Base-by-base conservation (phyloP, 192 early-diverging fungal species). In the Backusella macrospora region DNA sequence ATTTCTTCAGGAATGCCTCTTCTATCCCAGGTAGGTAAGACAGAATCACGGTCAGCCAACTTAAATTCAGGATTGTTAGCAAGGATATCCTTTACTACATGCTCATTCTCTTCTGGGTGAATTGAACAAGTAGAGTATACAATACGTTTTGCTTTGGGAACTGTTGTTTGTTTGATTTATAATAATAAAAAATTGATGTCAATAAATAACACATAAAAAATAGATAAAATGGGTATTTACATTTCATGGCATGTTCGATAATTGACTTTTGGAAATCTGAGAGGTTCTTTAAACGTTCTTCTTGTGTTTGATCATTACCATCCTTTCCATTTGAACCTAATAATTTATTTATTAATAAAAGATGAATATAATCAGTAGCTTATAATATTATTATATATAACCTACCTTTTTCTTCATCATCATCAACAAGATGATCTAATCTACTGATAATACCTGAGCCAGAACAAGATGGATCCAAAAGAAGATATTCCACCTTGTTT, bases 41-140 rank as follows among this genome's bases (percentile, higher is more conserved):
- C 88, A 15, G 87, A 73, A 13, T 83, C 64, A 7, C 83, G 84
- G 1, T 91, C 65, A 18, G 85, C 80, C 71, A 91, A 49, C 55
- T 66, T 67, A 81, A 94, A 92, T 49, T 87, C 84, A 52, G 67
- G 80, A 65, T 91, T 83, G 4, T 72, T 70, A 13, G 49, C 73
- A 12, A 98, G 80, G 1, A 93, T 85, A 5, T 84, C 79, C 23
- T 88, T 85, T n/a, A 99, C 95, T 0, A 99, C 98, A 8, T 90
- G 89, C 73, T 99, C 98, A 83, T 99, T 98, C 76, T 99, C 98
- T 78, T 90, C 84, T 0, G 83, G 83, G 76, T 98, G 92, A 55
- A 96, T 90, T 6, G 98, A 99, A 78, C 98, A 99, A 3, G 98
- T 99, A 44, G 98, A 99, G 76, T 99, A 99, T 10, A 91, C 89